Conservation (phyloP, 768 basidiomycete genomes). For the Psilocybe tampanensis region DNA sequence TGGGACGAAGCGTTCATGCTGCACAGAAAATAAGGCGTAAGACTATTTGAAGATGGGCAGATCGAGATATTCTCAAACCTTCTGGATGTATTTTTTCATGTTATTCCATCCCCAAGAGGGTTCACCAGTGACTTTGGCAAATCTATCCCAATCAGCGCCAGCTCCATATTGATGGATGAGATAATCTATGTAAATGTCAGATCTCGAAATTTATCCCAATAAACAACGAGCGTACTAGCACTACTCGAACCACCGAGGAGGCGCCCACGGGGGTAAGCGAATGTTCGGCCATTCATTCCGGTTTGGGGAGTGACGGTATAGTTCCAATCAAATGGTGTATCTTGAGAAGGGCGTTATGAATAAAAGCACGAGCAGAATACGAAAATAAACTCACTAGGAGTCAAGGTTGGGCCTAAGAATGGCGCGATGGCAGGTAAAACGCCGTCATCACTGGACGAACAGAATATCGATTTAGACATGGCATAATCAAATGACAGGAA, state of each 20-base stretch:
- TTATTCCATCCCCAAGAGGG: background rate
- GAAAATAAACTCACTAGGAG: conserved; percentile 12
- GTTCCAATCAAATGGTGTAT: conserved; percentile 13
- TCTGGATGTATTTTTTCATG: background rate
- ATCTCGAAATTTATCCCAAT: background rate
- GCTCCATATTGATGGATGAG: background rate
- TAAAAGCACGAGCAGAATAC: background rate
- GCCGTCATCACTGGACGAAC: conserved; percentile 15
- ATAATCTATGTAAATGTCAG: background rate
- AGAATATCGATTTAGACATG: background rate
- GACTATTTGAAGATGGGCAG: background rate
- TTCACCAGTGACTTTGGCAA: background rate
- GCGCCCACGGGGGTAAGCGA: conserved; percentile 8
- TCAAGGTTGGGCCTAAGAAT: conserved; percentile 19
- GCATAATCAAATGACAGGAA: background rate
- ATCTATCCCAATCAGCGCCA: conserved; percentile 1
- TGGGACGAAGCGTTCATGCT: background rate
- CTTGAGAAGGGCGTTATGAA: background rate
- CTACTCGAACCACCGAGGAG: conserved; percentile 8
- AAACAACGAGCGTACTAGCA: conserved; percentile 3
- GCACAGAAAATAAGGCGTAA: background rate
- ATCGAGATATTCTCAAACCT: background rate
- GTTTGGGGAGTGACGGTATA: conserved; percentile 9
- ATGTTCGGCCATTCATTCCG: conserved; percentile 6
- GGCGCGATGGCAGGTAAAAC: conserved; percentile 15